These are phyloP conservation scores for Microdochium nivale DNA, from an alignment of 2,329 filamentous ascomycete species.

Conservation along the genomic window DNA sequence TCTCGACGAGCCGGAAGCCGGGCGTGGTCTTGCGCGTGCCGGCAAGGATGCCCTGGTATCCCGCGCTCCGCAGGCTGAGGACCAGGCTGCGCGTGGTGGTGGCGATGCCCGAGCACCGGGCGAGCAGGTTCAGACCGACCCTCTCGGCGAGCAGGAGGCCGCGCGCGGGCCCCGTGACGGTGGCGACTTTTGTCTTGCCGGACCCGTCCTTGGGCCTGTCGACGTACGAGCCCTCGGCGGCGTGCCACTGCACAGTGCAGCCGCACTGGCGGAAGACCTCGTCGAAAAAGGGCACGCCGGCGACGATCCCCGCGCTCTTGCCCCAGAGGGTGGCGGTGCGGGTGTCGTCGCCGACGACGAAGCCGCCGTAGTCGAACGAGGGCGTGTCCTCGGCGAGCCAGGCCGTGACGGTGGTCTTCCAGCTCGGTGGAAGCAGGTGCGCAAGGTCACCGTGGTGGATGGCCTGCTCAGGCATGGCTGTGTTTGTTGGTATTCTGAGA, in stretches of 20 bases:
- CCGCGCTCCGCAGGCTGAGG: constrained; percentile 48
- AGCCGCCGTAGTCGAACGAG: constrained; percentile 93
- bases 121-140: constrained; percentile 83
- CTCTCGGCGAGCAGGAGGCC: constrained; percentile 81
- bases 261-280: constrained; percentile 86
- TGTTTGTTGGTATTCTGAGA: too few relatives aligned
- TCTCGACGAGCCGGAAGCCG: constrained; percentile 90
- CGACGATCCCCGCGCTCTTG: constrained; percentile 71
- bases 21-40: constrained; percentile 96
- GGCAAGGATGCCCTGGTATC: constrained; percentile 78
- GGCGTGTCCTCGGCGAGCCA: constrained; percentile 97
- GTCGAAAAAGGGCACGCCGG: constrained; percentile 89
- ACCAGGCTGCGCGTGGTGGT: constrained; percentile 54
- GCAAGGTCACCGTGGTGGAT: constrained; percentile 36
- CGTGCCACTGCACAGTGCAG: constrained; percentile 86
- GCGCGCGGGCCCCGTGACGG: constrained; percentile 75
- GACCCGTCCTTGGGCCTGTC: constrained; percentile 45
- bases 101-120: constrained; percentile 85
- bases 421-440: constrained; percentile 76
- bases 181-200: constrained; percentile 60
- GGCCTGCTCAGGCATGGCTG: constrained; percentile 6
- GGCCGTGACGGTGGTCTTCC: constrained; percentile 68
- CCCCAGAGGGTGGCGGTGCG: constrained; percentile 59
- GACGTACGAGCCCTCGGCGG: constrained; percentile 64
- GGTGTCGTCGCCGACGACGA: constrained; percentile 72